These are phyloP conservation scores for Trichoderma aggressivum DNA, from an alignment of 2,329 filamentous ascomycete species.

Conservation along the genomic window DNA sequence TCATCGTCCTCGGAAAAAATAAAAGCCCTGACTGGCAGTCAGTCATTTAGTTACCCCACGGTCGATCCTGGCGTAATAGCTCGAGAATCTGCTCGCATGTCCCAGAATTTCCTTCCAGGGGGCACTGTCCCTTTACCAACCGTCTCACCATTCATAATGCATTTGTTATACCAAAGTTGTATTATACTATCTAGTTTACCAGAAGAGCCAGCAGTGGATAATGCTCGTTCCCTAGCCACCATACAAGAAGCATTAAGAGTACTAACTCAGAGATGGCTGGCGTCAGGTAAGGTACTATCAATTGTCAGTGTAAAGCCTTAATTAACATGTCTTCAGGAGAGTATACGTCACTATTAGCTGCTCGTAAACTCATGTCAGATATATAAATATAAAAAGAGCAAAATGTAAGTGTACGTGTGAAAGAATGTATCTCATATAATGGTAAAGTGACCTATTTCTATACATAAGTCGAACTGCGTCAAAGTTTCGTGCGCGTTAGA, in stretches of 20 bases:
- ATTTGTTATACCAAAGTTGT: neutral
- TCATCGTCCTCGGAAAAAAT: neutral
- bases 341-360: neutral
- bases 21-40: neutral
- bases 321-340: neutral
- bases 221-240: neutral
- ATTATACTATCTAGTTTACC: neutral
- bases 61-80: neutral
- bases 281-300: neutral
- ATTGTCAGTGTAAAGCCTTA: rapidly evolving
- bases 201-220: neutral
- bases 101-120: neutral
- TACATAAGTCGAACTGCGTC: too few species aligned
- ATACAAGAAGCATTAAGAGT: neutral
- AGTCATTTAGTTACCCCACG: neutral
- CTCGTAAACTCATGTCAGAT: neutral
- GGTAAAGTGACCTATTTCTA: too few species aligned
- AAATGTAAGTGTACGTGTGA: too few species aligned
- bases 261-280: neutral
- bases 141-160: neutral
- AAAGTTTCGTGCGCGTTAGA: too few species aligned
- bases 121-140: neutral
- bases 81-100: neutral
- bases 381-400: neutral
- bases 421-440: too few species aligned